These are phyloP conservation scores for Mycena haematopus DNA, from an alignment of 768 basidiomycete genomes.

Conservation along the genomic window DNA sequence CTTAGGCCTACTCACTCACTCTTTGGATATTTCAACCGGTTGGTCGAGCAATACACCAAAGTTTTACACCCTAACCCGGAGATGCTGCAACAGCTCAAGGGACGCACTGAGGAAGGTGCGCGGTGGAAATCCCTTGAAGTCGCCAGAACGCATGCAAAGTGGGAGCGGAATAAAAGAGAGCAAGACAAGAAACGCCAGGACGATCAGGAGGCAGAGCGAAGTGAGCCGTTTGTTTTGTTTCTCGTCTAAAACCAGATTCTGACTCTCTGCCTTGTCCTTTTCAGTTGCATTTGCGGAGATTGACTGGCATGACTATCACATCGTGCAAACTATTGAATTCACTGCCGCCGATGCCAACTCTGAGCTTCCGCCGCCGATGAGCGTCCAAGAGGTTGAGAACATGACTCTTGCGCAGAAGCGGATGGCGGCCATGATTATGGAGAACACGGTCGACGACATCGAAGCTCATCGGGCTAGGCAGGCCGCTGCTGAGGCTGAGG, in stretches of 20 bases:
- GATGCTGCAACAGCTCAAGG: conserved; percentile 70
- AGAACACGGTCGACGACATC: conserved; percentile 87
- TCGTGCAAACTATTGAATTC: conserved; percentile 98
- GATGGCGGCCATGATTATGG: conserved; percentile 99
- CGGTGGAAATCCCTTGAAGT: conserved; percentile 82
- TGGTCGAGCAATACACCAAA: conserved; percentile 96
- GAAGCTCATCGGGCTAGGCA: conserved; percentile 82
- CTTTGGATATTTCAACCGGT: conserved; percentile 94
- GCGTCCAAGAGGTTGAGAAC: conserved; percentile 90
- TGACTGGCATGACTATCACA: conserved; percentile 99
- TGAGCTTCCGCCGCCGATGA: conserved; percentile 97
- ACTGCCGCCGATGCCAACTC: conserved; percentile 89
- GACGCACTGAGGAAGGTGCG: conserved; percentile 65
- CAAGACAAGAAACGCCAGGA: conserved; percentile 87
- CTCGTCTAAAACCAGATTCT: conserved; percentile 1
- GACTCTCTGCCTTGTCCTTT: conserved; percentile 9
- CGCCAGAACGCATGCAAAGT: conserved; percentile 81
- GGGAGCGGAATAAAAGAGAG: conserved; percentile 85
- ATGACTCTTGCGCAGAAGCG: conserved; percentile 98
- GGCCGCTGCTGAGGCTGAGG: conserved; percentile 86
- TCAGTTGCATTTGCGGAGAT: conserved; percentile 94
- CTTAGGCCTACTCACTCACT: conserved; percentile 94
- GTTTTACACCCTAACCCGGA: conserved; percentile 86
- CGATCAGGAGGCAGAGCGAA: conserved; percentile 90
- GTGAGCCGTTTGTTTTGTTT: conserved; percentile 50